Evolutionary conservation across 2,329 filamentous ascomycete species (phyloP).

Genomic region (Ophiostoma australiae): DNA sequence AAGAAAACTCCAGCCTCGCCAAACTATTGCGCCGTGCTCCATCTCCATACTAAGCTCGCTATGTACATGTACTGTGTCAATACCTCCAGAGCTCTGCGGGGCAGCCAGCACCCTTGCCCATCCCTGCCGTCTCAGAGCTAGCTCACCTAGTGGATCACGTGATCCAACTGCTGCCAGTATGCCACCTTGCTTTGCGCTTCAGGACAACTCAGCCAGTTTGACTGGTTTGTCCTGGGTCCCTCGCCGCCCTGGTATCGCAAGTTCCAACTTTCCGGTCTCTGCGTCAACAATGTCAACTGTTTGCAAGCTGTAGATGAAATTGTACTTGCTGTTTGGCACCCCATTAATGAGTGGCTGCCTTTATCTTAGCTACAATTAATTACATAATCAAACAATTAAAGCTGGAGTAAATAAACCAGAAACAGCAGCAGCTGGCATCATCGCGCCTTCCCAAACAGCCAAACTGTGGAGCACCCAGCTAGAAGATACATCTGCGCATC

Average conservation of each 20-base stretch:
- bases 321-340: not conserved
- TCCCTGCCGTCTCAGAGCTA: not conserved
- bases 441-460: slow-evolving; percentile 10
- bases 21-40: not conserved
- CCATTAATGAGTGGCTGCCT: not conserved
- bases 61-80: not conserved
- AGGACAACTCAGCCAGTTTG: slow-evolving; percentile 17
- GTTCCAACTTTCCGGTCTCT: not conserved
- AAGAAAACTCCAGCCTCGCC: slow-evolving; percentile 3
- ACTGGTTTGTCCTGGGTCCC: not conserved
- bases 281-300: not conserved
- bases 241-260: slow-evolving; percentile 6
- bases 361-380: not conserved
- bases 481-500: slow-evolving; percentile 15
- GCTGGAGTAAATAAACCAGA: not conserved
- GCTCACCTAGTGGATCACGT: not conserved
- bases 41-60: not conserved
- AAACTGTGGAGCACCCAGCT: slow-evolving; percentile 10
- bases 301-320: not conserved
- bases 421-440: slow-evolving; percentile 3
- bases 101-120: not conserved
- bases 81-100: not conserved
- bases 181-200: slow-evolving; percentile 15
- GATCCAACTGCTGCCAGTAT: not conserved
- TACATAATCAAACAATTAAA: not conserved